Conservation (phyloP, 2,329 filamentous ascomycete species). For the Trichophyton benhamiae region DNA sequence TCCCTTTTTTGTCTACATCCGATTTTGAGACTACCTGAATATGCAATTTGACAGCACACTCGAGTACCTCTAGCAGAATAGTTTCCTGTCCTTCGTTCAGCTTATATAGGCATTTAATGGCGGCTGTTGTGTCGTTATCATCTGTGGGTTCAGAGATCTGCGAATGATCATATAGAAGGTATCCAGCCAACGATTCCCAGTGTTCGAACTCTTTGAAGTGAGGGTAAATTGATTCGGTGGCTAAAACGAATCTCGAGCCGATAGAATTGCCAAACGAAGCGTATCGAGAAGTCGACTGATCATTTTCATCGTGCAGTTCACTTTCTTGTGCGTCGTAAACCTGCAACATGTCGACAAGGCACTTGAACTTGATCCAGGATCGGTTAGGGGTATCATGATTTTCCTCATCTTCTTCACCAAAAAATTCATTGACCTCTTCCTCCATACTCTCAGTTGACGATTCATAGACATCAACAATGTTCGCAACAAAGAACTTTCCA, state of each 20-base stretch:
- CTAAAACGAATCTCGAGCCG: conserved; percentile 74
- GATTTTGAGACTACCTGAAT: conserved; percentile 56
- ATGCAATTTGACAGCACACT: conserved; percentile 64
- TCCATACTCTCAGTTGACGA: conserved; percentile 72
- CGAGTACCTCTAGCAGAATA: conserved; percentile 75
- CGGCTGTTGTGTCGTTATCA: conserved; percentile 46
- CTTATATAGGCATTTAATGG: conserved; percentile 60
- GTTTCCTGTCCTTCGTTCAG: conserved; percentile 66
- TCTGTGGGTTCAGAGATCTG: conserved; percentile 43
- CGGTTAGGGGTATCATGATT: conserved; percentile 63
- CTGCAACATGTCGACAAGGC: conserved; percentile 68
- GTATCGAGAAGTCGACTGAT: conserved; percentile 17
- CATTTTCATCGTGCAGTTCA: conserved; percentile 20
- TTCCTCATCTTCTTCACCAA: conserved; percentile 55
- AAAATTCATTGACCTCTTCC: conserved; percentile 63
- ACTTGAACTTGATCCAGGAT: conserved; percentile 87
- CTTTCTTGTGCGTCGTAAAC: conserved; percentile 60
- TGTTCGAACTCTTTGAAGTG: conserved; percentile 66
- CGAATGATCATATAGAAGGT: conserved; percentile 85
- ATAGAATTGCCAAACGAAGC: conserved; percentile 49
- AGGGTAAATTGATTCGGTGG: conserved; percentile 74
- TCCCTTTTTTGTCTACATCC: conserved; percentile 41
- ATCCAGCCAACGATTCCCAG: conserved; percentile 82
- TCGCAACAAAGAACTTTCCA: conserved; percentile 78
- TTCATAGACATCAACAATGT: conserved; percentile 69